These are phyloP conservation scores for Ophiostoma ulmi DNA, from an alignment of 2,329 filamentous ascomycete genomes.

Conservation along the genomic window DNA sequence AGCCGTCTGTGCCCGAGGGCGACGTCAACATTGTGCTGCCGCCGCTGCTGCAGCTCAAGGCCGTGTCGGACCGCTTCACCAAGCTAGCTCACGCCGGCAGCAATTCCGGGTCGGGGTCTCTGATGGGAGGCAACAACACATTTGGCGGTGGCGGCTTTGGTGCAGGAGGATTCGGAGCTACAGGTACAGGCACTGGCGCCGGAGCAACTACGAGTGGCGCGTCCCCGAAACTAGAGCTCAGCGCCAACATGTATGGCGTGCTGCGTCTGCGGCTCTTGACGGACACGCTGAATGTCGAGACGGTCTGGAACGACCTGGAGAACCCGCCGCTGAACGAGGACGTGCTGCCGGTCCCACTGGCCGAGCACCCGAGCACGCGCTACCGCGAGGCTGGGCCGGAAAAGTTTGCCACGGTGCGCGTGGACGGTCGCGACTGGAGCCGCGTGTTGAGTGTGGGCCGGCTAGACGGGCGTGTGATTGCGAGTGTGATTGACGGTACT, in stretches of 20 bases:
- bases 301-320: constrained; percentile 75
- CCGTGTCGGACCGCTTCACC: constrained; percentile 91
- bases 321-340: constrained; percentile 83
- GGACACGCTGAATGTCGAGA: constrained; percentile 78
- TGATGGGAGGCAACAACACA: constrained; percentile 27
- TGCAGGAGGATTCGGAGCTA: constrained; percentile 10
- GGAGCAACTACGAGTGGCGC: constrained; percentile 22
- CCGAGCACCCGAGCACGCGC: constrained; percentile 73
- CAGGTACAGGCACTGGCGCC: background rate
- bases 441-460: constrained; percentile 87
- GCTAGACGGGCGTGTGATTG: constrained; percentile 85
- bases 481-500: constrained; percentile 77
- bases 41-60: constrained; percentile 80
- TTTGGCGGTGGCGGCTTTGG: constrained; percentile 15
- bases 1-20: constrained; percentile 82
- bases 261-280: constrained; percentile 74
- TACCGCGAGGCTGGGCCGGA: constrained; percentile 74
- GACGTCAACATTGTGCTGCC: constrained; percentile 93
- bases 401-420: constrained; percentile 81
- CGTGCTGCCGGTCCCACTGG: constrained; percentile 65
- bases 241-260: constrained; percentile 90
- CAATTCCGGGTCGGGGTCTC: constrained; percentile 17
- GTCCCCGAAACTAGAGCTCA: constrained; percentile 69
- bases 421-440: constrained; percentile 93
- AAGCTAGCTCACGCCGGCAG: constrained; percentile 62